Base-by-base conservation (phyloP, 805 yeast species). In the Ogataea angusta region DNA sequence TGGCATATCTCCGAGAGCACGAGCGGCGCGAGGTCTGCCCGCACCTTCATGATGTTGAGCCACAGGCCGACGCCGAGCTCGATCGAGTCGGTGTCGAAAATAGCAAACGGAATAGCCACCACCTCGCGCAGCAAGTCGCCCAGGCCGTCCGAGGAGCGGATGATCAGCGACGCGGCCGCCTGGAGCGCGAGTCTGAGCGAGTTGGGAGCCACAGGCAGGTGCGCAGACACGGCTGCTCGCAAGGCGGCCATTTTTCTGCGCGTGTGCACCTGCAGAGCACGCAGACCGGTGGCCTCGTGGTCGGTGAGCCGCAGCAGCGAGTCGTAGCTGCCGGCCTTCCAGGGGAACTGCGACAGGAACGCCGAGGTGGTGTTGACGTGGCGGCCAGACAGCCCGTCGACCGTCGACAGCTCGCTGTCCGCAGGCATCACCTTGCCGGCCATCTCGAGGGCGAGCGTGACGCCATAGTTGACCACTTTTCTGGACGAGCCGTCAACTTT, bases 361-460 rank as follows among this genome's bases (percentile, higher is more conserved):
- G 81, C 80, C 0, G 95, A 82, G 24, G 83, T 70, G 1, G 87
- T 76, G 54, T 78, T 42, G 75, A 73, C 25, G 65, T 67, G 46
- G 60, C 60, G 25, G 57, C 63, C 51, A 22, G 48, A 47, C 10
- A 48, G 36, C 13, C 44, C 66, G 50, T 43, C 64, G 45, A 36
- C 72, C 57, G 74, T 72, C 2, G 77, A 72, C 21, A 82, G 60
- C 52, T 85, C 93, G 31, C 81, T 67, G 52, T 87, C 95, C 21
- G 70, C 71, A 14, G 81, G 70, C n/a, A 80, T 64, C 10, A 87
- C 73, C 4, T 75, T 60, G 4, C 93, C 88, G 1, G 95, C 95
- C 81, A 88, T 75, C 49, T 86, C 93, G 43, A 90, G 67, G 0
- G 99, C 98, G 70, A 91, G 86, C 0, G 95, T 82, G 35, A 89